Evolutionary conservation across 805 yeast species (phyloP).

Genomic region (Blastobotrys terrestris): DNA sequence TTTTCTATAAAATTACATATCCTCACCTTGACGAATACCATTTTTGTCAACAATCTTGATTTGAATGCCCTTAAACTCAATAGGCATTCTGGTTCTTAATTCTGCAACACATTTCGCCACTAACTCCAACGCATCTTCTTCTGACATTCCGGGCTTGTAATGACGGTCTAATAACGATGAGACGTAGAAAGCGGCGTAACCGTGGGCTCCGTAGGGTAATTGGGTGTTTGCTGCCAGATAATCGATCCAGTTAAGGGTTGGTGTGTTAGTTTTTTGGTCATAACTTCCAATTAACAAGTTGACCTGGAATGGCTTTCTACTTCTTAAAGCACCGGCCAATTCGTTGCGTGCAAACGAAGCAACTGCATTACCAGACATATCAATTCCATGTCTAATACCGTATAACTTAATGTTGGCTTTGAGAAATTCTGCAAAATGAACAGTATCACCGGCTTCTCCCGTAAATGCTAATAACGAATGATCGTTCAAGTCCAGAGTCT

Average conservation of each 20-base stretch:
- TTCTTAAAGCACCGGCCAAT: slow-evolving; percentile 80
- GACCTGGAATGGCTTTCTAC: slow-evolving; percentile 94
- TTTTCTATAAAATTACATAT: slow-evolving; percentile 1
- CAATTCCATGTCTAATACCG: slow-evolving; percentile 77
- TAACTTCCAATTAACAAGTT: slow-evolving; percentile 85
- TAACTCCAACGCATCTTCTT: slow-evolving; percentile 73
- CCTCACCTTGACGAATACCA: slow-evolving; percentile 35
- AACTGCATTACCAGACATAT: slow-evolving; percentile 77
- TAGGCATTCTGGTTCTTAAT: slow-evolving; percentile 77
- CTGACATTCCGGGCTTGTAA: slow-evolving; percentile 67
- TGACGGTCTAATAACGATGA: slow-evolving; percentile 86
- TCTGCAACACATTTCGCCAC: slow-evolving; percentile 71
- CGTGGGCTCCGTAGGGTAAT: slow-evolving; percentile 96
- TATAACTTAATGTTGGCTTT: slow-evolving; percentile 89
- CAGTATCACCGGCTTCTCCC: slow-evolving; percentile 96
- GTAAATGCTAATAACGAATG: slow-evolving; percentile 82
- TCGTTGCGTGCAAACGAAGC: slow-evolving; percentile 85
- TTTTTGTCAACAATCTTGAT: slow-evolving; percentile 61
- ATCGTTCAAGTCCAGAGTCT: slow-evolving; percentile 66
- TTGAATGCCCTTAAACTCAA: slow-evolving; percentile 85
- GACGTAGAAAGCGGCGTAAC: slow-evolving; percentile 95
- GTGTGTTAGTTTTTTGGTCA: slow-evolving; percentile 51
- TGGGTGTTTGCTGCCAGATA: slow-evolving; percentile 88
- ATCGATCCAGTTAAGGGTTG: slow-evolving; percentile 82
- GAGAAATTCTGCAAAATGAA: slow-evolving; percentile 88